Base-by-base conservation (phyloP, 2,329 filamentous ascomycete genomes). In the Sporothrix variecibatus region DNA sequence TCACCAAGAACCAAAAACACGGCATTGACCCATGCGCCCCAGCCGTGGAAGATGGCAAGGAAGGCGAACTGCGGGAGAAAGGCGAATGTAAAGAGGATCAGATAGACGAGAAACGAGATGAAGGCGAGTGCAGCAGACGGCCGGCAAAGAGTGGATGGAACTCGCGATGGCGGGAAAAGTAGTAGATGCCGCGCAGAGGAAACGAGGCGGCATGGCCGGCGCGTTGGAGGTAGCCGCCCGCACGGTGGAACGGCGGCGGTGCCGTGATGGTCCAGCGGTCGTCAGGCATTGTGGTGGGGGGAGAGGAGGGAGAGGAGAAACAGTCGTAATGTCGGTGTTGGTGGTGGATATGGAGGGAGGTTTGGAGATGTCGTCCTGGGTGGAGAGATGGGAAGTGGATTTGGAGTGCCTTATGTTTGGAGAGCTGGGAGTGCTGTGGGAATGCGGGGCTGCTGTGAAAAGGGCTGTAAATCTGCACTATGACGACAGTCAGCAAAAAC, bases 51-150 rank as follows among this genome's bases (percentile, higher is more conserved):
- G 77, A 98, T 89, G 20, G 93, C 91, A 28, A 99, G 88, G 79
- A 99, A 93, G 1, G 93, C 93, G 73, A 94, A 94, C 81, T 98
- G 94, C 0, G 95, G 95, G 2, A 98, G 84, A 78, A 97, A 98
- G 0, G 94, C 87, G 82, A 96, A 97, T 15, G 94, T 86, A 82
- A 98, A 98, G 26, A 98, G 89, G 26, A 97, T 86, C n/a, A 91
- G 85, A 76, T 97, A 93, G 17, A 98, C 92, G 72, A 96, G 89
- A 17, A 92, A 85, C 0, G 95, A 97, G 15, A 98, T 91, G 17
- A 98, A 84, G 2, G 93, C 89, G 38, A 97, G 87, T 0, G 95
- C 0, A 98, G 83, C 2, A 99, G 85, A 20, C 95, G 91, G 31
- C 92, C 87, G 74, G 89, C 86, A 77, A 97, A 92, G 1, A 98